These are phyloP conservation scores for Pleoardoris graminearum DNA, from an alignment of 2,329 filamentous ascomycete genomes.

Conservation along the genomic window DNA sequence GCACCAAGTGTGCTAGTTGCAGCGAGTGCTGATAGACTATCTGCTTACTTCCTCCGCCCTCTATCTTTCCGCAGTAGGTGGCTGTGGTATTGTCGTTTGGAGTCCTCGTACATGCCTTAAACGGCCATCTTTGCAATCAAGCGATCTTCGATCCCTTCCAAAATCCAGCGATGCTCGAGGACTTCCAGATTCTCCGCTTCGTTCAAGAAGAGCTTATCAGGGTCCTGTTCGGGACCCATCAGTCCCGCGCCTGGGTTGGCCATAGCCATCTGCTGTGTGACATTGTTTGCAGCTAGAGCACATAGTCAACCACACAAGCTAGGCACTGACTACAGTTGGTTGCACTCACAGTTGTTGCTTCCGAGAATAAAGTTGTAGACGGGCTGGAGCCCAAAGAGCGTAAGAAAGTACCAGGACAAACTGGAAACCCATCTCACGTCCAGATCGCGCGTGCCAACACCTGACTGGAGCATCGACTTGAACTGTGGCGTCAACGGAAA, in stretches of 20 bases:
- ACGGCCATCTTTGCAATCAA: conserved; percentile 60
- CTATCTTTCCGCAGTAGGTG: conserved; percentile 6
- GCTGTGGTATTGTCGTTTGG: conserved; percentile 13
- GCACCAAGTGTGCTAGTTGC: conserved; percentile 15
- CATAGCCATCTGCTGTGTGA: conserved; percentile 79
- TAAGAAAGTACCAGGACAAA: conserved; percentile 98
- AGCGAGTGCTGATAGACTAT: conserved; percentile 30
- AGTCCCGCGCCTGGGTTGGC: conserved; percentile 76
- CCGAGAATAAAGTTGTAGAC: conserved; percentile 97
- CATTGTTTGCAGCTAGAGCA: conserved; percentile 78
- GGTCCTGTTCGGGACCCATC: conserved; percentile 91
- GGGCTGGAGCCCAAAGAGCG: conserved; percentile 92
- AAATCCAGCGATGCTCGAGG: conserved; percentile 87
- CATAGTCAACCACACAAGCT: conserved; percentile 26
- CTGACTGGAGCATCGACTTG: conserved; percentile 98
- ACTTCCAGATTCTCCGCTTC: conserved; percentile 97
- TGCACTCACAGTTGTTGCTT: conserved; percentile 82
- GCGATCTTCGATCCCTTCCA: conserved; percentile 85
- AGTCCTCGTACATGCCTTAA: conserved; percentile 16
- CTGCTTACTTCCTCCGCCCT: conserved; percentile 11
- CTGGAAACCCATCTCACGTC: conserved; percentile 99
- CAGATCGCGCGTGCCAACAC: conserved; percentile 92
- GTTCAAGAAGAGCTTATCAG: conserved; percentile 89
- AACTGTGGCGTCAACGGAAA: conserved; percentile 98
- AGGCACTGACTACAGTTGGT: not conserved